Evolutionary conservation across 2,329 filamentous ascomycete species (phyloP).

Genomic region (Fusarium gaditjirri): DNA sequence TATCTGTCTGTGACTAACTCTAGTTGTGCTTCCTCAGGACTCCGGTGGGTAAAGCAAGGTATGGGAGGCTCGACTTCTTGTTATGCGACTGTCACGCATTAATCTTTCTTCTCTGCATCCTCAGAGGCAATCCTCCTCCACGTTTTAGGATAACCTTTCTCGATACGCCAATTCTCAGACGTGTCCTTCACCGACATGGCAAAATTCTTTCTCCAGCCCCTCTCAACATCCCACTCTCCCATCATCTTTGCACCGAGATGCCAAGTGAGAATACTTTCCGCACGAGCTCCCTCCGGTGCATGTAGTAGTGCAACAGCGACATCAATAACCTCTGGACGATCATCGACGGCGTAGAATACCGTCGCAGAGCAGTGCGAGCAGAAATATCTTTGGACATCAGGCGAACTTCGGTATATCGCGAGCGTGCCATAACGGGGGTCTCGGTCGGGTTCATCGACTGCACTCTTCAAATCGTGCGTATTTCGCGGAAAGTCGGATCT

Average conservation of each 20-base stretch:
- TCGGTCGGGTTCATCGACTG: constrained; percentile 43
- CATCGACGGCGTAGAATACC: constrained; percentile 57
- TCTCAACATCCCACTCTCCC: constrained; percentile 10
- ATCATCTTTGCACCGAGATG: constrained; percentile 45
- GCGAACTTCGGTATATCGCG: constrained; percentile 55
- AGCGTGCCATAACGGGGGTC: constrained; percentile 57
- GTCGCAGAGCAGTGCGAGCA: constrained; percentile 59
- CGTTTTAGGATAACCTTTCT: constrained; percentile 11
- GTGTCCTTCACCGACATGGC: constrained; percentile 16
- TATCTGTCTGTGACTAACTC: neutral
- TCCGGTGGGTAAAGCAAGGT: neutral
- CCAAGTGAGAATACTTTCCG: constrained; percentile 58
- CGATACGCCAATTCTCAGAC: constrained; percentile 38
- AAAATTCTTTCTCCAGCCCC: constrained; percentile 31
- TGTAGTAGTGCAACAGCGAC: constrained; percentile 58
- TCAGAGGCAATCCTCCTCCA: constrained; percentile 23
- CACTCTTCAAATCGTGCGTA: constrained; percentile 46
- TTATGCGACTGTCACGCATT: neutral
- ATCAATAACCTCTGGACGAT: constrained; percentile 54
- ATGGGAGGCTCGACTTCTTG: neutral
- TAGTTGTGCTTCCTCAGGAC: neutral
- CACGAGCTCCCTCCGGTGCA: constrained; percentile 57
- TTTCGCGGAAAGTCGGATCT: constrained; percentile 17
- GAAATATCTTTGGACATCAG: constrained; percentile 59
- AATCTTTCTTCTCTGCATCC: neutral